These are phyloP conservation scores for Pleurotus salmoneostramineus DNA, from an alignment of 768 basidiomycete species.

Conservation along the genomic window DNA sequence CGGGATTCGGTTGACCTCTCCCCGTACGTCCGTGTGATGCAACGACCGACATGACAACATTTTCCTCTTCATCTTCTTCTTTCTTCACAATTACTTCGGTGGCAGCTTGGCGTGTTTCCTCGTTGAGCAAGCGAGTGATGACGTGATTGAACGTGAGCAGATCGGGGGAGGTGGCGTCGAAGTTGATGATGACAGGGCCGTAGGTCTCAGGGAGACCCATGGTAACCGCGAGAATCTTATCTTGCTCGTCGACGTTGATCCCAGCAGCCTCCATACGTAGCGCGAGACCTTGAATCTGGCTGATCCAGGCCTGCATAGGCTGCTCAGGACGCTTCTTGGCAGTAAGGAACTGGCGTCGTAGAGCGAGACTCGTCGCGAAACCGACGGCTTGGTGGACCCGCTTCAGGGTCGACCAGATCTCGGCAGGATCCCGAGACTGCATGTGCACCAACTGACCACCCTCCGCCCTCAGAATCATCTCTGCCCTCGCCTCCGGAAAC, in stretches of 20 bases:
- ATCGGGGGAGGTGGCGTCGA: conserved; percentile 21
- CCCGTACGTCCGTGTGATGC: not conserved
- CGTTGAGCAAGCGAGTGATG: conserved; percentile 25
- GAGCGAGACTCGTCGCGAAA: conserved; percentile 19
- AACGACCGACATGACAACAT: not conserved
- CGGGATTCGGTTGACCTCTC: not conserved
- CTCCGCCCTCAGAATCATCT: conserved; percentile 22
- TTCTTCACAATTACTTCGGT: not conserved
- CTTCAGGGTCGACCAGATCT: conserved; percentile 18
- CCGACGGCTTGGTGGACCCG: conserved; percentile 18
- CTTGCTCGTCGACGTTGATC: conserved; percentile 16
- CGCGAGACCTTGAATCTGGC: conserved; percentile 12
- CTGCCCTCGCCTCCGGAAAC: conserved; percentile 18
- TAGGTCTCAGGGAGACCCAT: conserved; percentile 21
- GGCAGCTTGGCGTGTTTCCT: conserved; percentile 19
- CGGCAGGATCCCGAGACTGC: conserved; percentile 16
- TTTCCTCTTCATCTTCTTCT: not conserved
- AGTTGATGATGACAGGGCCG: conserved; percentile 22
- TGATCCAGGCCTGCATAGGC: conserved; percentile 22
- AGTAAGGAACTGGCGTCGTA: conserved; percentile 18
- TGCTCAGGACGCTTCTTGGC: conserved; percentile 17
- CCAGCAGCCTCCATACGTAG: conserved; percentile 19
- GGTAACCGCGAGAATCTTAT: conserved; percentile 22
- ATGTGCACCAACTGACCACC: conserved; percentile 21
- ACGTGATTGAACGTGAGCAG: conserved; percentile 21